These are phyloP conservation scores for Diaporthe longicolla DNA, from an alignment of 2,329 filamentous ascomycete species.

Conservation along the genomic window DNA sequence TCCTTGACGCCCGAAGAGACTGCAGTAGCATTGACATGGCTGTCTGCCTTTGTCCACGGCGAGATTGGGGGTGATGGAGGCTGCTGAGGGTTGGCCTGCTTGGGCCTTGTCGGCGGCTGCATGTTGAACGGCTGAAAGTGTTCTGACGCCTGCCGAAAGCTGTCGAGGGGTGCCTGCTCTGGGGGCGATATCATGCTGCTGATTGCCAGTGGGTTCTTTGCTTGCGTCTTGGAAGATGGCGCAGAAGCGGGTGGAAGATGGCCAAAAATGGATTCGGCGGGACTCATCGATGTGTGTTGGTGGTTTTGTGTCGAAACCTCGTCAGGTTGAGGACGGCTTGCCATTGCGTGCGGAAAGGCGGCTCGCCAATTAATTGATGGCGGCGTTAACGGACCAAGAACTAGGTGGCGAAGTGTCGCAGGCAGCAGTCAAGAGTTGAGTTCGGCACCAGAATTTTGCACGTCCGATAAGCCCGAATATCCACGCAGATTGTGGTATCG, in stretches of 20 bases:
- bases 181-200: conserved; percentile 72
- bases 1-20: conserved; percentile 58
- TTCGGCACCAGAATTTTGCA: conserved; percentile 18
- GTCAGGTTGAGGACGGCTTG: conserved; percentile 22
- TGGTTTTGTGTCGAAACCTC: conserved; percentile 1
- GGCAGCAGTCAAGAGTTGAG: conserved; percentile 3
- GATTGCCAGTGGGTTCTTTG: conserved; percentile 62
- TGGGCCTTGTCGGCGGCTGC: conserved; percentile 45
- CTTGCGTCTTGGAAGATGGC: conserved; percentile 33
- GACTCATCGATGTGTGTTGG: neutral
- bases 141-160: conserved; percentile 54
- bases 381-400: neutral
- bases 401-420: conserved; percentile 26
- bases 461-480: neutral
- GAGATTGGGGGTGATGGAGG: conserved; percentile 73
- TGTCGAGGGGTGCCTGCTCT: conserved; percentile 67
- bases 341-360: conserved; percentile 16
- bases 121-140: conserved; percentile 45
- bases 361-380: conserved; percentile 6
- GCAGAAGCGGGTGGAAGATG: neutral
- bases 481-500: conserved; percentile 26
- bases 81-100: conserved; percentile 45
- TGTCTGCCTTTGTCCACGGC: conserved; percentile 60
- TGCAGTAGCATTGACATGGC: conserved; percentile 49
- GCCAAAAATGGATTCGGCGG: neutral